Evolutionary conservation across 108 stramenopile species (phyloP).

Genomic region (Nitzschia sp.): DNA sequence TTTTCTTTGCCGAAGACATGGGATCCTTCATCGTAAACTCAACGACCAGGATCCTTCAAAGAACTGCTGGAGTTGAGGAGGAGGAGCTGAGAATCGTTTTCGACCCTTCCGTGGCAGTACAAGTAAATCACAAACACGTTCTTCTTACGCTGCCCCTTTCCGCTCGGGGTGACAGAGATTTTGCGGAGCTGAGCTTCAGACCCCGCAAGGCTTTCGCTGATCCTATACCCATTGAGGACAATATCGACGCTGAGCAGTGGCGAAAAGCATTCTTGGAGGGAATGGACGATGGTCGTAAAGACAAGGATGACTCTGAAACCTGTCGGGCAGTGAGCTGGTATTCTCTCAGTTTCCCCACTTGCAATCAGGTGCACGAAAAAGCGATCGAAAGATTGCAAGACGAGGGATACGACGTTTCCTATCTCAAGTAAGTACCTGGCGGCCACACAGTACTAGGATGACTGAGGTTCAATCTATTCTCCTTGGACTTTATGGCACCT

Average conservation of each 20-base stretch:
- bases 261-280: not conserved
- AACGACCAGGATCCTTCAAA: not conserved
- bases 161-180: conserved; percentile 2
- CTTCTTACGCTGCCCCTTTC: too few relatives aligned
- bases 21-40: not conserved
- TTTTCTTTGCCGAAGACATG: not conserved
- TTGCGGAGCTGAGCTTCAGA: not conserved
- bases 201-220: not conserved
- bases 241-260: not conserved
- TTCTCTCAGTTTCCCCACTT: not conserved
- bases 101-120: too few relatives aligned
- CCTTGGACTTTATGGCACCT: not conserved
- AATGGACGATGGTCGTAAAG: not conserved
- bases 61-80: too few relatives aligned
- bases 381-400: not conserved
- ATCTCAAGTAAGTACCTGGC: not conserved
- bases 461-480: too few relatives aligned
- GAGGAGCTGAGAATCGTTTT: too few relatives aligned
- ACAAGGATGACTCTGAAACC: not conserved
- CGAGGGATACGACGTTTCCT: not conserved
- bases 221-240: not conserved
- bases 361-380: conserved; percentile 1
- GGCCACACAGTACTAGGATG: too few relatives aligned
- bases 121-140: not conserved
- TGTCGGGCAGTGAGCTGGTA: not conserved